A percentile compares a stretch with the other conserved stretches of the same genome.
These are phyloP conservation scores for Phyllachora maydis DNA, from an alignment of 2,329 filamentous ascomycete genomes.

Conservation along the genomic window DNA sequence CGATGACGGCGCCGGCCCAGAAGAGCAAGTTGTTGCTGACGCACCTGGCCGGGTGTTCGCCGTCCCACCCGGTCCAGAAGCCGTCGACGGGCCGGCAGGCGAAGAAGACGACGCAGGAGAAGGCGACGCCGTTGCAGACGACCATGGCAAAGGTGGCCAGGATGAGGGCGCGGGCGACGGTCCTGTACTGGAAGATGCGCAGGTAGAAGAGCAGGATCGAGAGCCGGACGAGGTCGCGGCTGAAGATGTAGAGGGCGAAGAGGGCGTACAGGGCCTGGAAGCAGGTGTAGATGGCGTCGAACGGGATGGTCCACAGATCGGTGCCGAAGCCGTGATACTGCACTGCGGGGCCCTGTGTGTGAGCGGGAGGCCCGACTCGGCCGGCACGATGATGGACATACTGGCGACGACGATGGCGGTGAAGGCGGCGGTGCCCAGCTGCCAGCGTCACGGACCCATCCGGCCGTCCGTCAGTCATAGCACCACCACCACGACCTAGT, in stretches of 20 bases:
- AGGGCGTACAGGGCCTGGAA: slow-evolving; percentile 18
- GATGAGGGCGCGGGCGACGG: slow-evolving; percentile 14
- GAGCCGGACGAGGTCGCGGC: slow-evolving; percentile 21
- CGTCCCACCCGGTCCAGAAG: slow-evolving; percentile 31
- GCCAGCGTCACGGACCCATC: too few relatives aligned
- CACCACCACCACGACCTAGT: background rate
- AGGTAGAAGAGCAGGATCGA: slow-evolving; percentile 30
- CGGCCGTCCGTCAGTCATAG: too few relatives aligned
- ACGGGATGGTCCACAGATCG: slow-evolving; percentile 24
- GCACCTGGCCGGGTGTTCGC: slow-evolving; percentile 21
- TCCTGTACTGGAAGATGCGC: slow-evolving; percentile 22
- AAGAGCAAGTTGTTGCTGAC: slow-evolving; percentile 21
- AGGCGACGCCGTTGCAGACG: slow-evolving; percentile 14
- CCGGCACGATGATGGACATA: slow-evolving; percentile 10
- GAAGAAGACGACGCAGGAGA: slow-evolving; percentile 18
- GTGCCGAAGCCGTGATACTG: slow-evolving; percentile 18
- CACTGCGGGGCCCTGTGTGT: background rate
- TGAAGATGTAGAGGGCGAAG: slow-evolving; percentile 20
- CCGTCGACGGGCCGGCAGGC: slow-evolving; percentile 26
- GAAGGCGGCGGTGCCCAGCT: background rate
- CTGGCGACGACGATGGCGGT: slow-evolving; percentile 5
- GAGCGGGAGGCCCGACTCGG: slow-evolving; percentile 9
- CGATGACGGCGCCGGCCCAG: slow-evolving; percentile 25
- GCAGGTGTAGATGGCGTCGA: slow-evolving; percentile 12
- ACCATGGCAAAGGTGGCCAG: slow-evolving; percentile 17